These are phyloP conservation scores for Chrysosporium keratinophilum DNA, from an alignment of 2,329 filamentous ascomycete species.

Conservation along the genomic window DNA sequence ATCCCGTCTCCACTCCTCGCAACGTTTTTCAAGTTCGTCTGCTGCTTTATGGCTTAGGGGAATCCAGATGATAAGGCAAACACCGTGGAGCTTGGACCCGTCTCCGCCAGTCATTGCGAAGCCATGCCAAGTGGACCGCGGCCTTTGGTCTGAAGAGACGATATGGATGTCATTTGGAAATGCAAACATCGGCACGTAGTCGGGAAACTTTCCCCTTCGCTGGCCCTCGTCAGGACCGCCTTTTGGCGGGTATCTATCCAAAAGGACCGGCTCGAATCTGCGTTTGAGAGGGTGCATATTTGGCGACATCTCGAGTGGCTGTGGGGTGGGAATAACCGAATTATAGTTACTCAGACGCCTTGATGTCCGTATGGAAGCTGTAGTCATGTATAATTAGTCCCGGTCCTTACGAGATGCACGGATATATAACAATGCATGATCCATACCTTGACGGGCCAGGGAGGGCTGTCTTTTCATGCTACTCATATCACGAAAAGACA, in stretches of 20 bases:
- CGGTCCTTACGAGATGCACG: constrained; percentile 6
- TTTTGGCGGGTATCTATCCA: constrained; percentile 86
- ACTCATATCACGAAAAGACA: constrained; percentile 91
- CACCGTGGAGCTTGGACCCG: constrained; percentile 81
- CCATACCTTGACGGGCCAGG: constrained; percentile 57
- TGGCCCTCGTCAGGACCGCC: constrained; percentile 68
- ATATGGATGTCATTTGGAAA: constrained; percentile 98
- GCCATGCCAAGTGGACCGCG: constrained; percentile 95
- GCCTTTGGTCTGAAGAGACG: constrained; percentile 86
- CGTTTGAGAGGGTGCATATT: constrained; percentile 93
- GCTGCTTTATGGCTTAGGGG: constrained; percentile 72
- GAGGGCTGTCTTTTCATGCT: constrained; percentile 81
- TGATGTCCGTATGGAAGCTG: constrained; percentile 65
- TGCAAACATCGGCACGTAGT: constrained; percentile 98
- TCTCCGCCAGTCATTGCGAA: constrained; percentile 96
- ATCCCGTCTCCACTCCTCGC: constrained; percentile 74
- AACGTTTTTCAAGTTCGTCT: constrained; percentile 61
- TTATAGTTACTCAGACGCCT: constrained; percentile 94
- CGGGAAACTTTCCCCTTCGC: constrained; percentile 76
- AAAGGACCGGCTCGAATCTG: constrained; percentile 87
- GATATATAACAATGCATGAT: constrained; percentile 8
- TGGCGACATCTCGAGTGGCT: constrained; percentile 78
- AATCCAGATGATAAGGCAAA: constrained; percentile 87
- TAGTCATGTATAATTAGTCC: constrained; percentile 10
- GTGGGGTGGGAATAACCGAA: constrained; percentile 87